Percentiles rank a stretch among this genome's conserved stretches.
These are phyloP conservation scores for Hirschioporus abietinus DNA, from an alignment of 768 basidiomycete species.

Conservation along the genomic window DNA sequence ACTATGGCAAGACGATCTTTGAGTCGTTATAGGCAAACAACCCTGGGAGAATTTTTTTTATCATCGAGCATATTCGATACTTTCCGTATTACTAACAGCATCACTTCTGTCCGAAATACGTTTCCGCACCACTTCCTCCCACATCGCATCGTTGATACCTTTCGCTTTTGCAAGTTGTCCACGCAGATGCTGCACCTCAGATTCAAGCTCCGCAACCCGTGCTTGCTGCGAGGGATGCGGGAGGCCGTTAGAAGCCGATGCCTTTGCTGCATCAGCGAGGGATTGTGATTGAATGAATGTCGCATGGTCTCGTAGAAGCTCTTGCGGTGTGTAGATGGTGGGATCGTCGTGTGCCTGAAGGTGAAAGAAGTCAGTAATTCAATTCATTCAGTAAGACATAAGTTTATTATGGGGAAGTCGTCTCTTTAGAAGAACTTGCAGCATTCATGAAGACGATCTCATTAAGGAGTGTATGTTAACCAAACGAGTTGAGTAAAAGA, in stretches of 20 bases:
- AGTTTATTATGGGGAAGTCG: constrained; percentile 10
- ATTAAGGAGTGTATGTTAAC: neutral
- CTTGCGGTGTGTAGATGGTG: constrained; percentile 41
- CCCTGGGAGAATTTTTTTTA: too few species aligned
- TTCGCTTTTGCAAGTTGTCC: constrained; percentile 79
- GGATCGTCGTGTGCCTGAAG: constrained; percentile 1
- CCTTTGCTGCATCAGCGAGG: constrained; percentile 8
- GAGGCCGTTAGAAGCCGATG: constrained; percentile 10
- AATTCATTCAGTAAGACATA: neutral
- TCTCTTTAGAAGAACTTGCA: constrained; percentile 28
- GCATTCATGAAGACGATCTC: constrained; percentile 7
- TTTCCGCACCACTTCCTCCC: constrained; percentile 76
- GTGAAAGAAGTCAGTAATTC: neutral
- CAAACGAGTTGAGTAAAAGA: constrained; percentile 3
- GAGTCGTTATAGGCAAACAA: too few species aligned
- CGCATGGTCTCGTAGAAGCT: constrained; percentile 60
- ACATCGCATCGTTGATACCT: constrained; percentile 91
- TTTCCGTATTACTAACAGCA: neutral
- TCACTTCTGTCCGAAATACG: constrained; percentile 6
- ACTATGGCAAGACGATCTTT: too few species aligned
- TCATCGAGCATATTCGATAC: neutral
- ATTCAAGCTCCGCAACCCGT: constrained; percentile 63
- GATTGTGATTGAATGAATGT: constrained; percentile 52
- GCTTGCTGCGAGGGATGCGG: constrained; percentile 35
- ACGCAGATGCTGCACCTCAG: constrained; percentile 59